Evolutionary conservation across 768 basidiomycete species (phyloP), one percentile per base, ranked within the genome.

Genomic region (Lactarius hengduanensis): DNA sequence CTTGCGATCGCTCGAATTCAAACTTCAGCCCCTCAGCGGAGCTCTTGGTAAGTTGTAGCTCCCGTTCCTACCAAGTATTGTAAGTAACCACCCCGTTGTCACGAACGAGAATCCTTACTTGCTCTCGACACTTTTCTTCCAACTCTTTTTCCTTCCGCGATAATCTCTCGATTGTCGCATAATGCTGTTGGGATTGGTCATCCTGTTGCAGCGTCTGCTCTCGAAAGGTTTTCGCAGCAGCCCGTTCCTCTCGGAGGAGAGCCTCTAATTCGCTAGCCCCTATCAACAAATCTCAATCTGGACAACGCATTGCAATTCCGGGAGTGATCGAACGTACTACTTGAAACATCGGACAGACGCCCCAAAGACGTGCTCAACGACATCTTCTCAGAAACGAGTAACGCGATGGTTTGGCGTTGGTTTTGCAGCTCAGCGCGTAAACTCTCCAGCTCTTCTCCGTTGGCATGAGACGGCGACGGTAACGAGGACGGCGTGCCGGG

Each of bases 401-500:
- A 74, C 56, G 88, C 81, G 64, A 95, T 91, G 0, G 89, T 90
- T 71, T 87, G 87, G 66, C 85, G 86, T 70, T 89, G 88, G 71
- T 82, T 87, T 70, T 83, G 80, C 55, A 81, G 75, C 45, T 75
- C 75, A 15, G 75, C 73, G 20, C 75, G 74, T 62, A 77, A 70
- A 32, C 70, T 68, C 5, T 71, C 71, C 4, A 69, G 61, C 20
- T 70, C 76, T 58, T 61, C 65, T 57, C 57, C 64, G 54, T 66
- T 53, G 26, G 64, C 64, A 22, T 60, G 59, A 36, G 74, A 67
- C 50, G 59, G 57, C 2, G 43, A 56, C 3, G 64, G 62, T 26
- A 66, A 61, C 50, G 63, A 63, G 18, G 71, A 60, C 43, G 30
- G 45, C 36, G 36, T 2, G 34, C 34, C 34, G 10, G 10, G 34